Base-by-base conservation (phyloP, 257 asterid genomes). In the Mentha longifolia region DNA sequence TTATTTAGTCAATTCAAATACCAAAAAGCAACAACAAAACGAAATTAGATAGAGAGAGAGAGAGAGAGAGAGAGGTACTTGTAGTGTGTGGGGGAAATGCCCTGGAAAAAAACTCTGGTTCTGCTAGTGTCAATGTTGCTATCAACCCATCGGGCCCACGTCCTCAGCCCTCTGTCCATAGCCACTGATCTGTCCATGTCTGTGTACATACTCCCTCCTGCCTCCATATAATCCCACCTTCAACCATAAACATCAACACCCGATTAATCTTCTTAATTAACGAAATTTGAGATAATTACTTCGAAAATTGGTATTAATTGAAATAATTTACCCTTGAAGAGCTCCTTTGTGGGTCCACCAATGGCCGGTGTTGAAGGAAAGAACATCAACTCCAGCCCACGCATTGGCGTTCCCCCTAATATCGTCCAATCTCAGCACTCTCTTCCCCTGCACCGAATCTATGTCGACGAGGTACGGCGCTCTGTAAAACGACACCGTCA, bases 261-360 rank as follows among this genome's bases (percentile, higher is more conserved):
- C 2, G 39, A 5, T 35, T 35, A 35, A 35, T 14, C 14, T 19
- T 46, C 7, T 47, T 5, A 47, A 3, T 14, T 14, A 14, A 14
- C 15, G 7, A 15, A 46, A 46, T 6, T 16, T 7, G 3, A 22
- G 11, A 20, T 20, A 51, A 9, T 11, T 1, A 20, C 31, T 28
- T 28, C 2, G 31, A 28, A 28, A 28, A 28, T 28, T 9, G 14
- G 0, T 7, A 16, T 2, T 17, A 16, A 50, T 17, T 52, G 10
- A 10, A 39, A 13, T 9, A 0, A 9, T 3, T n/a, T 85, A 94
- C 98, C 98, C 99, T 74, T 92, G 98, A 1, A 86, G 87, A 64
- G 89, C 65, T 10, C 98, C 99, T 78, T 75, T 83, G 20, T 95
- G 99, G 41, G 80, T 83, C 98, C 98, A 95, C 99, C 99, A 95